Evolutionary conservation across 345 rosid genomes (phyloP).

Genomic region (Eucalyptus erythrocorys): DNA sequence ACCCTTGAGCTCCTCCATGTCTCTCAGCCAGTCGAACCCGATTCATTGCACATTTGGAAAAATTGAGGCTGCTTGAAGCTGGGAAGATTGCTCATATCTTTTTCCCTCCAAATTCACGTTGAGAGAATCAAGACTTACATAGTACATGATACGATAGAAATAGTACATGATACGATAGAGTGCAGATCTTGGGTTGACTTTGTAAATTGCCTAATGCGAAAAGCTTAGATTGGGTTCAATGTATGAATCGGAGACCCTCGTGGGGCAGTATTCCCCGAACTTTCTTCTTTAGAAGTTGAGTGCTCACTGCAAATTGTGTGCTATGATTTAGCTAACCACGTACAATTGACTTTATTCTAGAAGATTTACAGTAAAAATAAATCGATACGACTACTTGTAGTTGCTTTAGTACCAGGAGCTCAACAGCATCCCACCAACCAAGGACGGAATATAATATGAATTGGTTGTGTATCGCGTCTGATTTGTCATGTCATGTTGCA

Average conservation of each 20-base stretch:
- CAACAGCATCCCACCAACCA: no score
- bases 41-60: neutral
- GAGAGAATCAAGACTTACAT: no score
- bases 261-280: neutral
- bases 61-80: neutral
- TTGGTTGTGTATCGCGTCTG: no score
- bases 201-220: neutral
- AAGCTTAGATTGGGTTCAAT: neutral
- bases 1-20: neutral
- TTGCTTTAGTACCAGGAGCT: no score
- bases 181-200: neutral
- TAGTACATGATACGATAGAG: neutral
- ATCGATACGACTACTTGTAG: neutral
- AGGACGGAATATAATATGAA: fast-evolving
- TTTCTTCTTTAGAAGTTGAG: neutral
- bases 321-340: neutral
- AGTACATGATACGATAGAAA: no score
- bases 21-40: neutral
- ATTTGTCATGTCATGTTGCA: no score
- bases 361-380: no score
- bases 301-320: neutral
- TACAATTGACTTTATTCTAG: neutral
- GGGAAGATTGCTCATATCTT: neutral
- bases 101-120: neutral
- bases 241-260: neutral